Percentiles rank a stretch among this genome's conserved stretches.
phyloP scores from a whole-genome alignment of 176 grass and related monocot species.

The Aegilops bicornis region DNA sequence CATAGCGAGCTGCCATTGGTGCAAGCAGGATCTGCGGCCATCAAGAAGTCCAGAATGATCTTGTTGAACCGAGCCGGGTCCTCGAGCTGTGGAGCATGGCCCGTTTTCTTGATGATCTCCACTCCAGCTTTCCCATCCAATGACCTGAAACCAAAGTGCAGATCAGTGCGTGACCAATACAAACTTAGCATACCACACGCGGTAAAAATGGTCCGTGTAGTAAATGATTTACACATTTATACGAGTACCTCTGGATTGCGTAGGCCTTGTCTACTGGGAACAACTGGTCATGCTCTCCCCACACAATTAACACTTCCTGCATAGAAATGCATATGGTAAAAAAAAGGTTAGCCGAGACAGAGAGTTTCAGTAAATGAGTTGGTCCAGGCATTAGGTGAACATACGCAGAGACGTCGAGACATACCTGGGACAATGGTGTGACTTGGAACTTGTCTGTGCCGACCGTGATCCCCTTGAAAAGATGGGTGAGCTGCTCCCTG shows the following conservation, averaged over 20 bases:
- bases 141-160: slow-evolving; percentile 28
- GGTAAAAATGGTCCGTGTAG: neutral
- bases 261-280: slow-evolving; percentile 67
- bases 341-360: neutral
- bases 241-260: slow-evolving; percentile 48
- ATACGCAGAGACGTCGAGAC: no score
- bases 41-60: slow-evolving; percentile 46
- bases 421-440: slow-evolving; percentile 64
- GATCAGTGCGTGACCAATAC: neutral
- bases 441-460: slow-evolving; percentile 73
- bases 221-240: neutral
- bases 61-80: slow-evolving; percentile 52
- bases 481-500: slow-evolving; percentile 51
- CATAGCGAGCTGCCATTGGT: neutral
- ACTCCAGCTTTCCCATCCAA: slow-evolving; percentile 58
- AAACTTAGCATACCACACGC: no score
- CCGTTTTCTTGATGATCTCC: slow-evolving; percentile 61
- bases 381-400: neutral
- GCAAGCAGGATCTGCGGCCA: neutral
- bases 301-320: slow-evolving; percentile 71
- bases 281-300: slow-evolving; percentile 79
- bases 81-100: slow-evolving; percentile 53
- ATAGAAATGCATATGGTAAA: neutral
- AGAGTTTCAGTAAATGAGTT: neutral
- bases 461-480: slow-evolving; percentile 71